Evolutionary conservation across 208 protist species (phyloP).

Genomic region (Acanthamoeba quina): DNA sequence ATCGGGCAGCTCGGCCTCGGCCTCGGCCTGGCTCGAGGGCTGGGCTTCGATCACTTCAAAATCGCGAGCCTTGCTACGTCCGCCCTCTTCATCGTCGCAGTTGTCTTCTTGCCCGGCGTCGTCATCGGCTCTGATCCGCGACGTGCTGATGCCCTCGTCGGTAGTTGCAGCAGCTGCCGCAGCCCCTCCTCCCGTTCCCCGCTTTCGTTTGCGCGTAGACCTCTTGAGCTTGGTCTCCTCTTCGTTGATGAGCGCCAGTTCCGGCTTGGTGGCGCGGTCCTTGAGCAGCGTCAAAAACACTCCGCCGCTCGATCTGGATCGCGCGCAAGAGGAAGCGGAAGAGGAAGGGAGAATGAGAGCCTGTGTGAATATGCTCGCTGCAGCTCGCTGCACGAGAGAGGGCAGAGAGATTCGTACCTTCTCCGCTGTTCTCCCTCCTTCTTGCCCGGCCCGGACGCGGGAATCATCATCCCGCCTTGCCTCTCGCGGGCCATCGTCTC

Average conservation of each 20-base stretch:
- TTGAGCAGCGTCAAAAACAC: constrained; percentile 13
- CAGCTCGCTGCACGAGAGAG: background rate
- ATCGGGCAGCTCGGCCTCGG: background rate
- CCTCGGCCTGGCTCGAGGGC: background rate
- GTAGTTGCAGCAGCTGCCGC: background rate
- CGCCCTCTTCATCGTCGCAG: background rate
- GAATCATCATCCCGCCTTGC: background rate
- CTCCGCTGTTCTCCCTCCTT: background rate
- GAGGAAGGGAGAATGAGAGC: background rate
- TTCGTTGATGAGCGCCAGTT: background rate
- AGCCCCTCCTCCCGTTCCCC: background rate
- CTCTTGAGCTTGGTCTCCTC: background rate
- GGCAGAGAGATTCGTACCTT: background rate
- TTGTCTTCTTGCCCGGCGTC: background rate
- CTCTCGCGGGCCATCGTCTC: background rate
- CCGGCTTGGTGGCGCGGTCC: background rate
- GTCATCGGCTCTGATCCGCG: background rate
- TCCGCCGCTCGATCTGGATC: background rate
- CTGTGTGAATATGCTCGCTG: background rate
- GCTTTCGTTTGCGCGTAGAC: background rate
- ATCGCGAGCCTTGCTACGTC: background rate
- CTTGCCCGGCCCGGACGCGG: background rate
- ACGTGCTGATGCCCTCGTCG: background rate
- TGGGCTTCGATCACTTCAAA: background rate
- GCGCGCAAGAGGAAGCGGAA: background rate